phyloP scores from a whole-genome alignment of 1,284 basidiomycete genomes.

The Inonotus obliquus region DNA sequence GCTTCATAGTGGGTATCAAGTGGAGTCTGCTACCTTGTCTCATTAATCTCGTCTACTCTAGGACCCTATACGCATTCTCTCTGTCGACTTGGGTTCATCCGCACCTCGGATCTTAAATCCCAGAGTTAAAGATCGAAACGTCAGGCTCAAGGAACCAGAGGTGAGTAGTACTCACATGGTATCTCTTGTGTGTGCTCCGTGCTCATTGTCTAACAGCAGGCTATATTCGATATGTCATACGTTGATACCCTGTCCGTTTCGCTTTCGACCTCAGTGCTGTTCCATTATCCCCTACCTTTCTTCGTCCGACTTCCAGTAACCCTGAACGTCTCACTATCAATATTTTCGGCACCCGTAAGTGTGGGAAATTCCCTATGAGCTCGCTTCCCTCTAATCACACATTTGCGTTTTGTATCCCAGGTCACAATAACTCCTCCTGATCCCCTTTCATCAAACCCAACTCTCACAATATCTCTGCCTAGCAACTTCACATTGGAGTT shows the following conservation, averaged over 20 bases:
- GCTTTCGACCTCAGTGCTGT: conserved; percentile 75
- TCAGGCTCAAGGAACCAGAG: not conserved
- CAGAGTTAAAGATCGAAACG: conserved; percentile 33
- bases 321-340: conserved; percentile 70
- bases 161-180: not conserved
- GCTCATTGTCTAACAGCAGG: conserved; percentile 34
- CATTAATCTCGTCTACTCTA: conserved; percentile 26
- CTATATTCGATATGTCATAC: conserved; percentile 64
- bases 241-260: conserved; percentile 69
- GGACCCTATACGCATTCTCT: conserved; percentile 74
- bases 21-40: not conserved
- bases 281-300: conserved; percentile 75
- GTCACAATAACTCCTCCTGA: conserved; percentile 41
- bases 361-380: not conserved
- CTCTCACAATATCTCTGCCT: conserved; percentile 56
- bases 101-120: conserved; percentile 64
- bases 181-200: not conserved
- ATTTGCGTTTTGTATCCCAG: conserved; percentile 24
- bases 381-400: not conserved
- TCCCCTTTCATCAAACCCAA: conserved; percentile 42
- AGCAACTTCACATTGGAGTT: conserved; percentile 65
- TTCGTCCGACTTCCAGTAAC: conserved; percentile 80
- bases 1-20: conserved; percentile 54
- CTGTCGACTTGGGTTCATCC: conserved; percentile 65
- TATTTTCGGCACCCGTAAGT: conserved; percentile 66